These are phyloP conservation scores for Aristolochia contorta DNA, from an alignment of 164 flowering plant species.

Conservation along the genomic window DNA sequence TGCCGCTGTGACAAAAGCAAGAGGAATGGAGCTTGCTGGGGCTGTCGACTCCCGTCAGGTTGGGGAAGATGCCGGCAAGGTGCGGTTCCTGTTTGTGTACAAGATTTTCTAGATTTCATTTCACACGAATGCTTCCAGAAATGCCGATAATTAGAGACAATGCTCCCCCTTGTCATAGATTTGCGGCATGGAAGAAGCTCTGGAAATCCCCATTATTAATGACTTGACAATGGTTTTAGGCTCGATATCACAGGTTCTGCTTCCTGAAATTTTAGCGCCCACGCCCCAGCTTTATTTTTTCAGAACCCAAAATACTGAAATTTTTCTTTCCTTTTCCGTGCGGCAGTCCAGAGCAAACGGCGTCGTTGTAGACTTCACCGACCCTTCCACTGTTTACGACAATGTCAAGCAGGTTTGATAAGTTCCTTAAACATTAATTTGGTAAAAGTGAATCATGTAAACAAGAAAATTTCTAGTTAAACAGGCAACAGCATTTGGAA, in stretches of 20 bases:
- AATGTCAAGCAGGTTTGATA: conserved; percentile 78
- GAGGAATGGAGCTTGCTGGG: conserved; percentile 94
- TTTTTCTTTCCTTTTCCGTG: background rate
- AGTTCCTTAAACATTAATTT: background rate
- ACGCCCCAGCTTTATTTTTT: background rate
- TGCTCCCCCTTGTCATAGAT: conserved; percentile 23
- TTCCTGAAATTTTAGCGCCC: background rate
- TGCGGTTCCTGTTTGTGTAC: conserved; percentile 8
- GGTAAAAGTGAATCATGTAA: no score
- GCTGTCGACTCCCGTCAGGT: conserved; percentile 68
- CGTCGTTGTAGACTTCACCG: conserved; percentile 76
- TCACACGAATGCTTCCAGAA: no score
- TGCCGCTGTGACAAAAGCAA: conserved; percentile 66
- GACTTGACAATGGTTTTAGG: conserved; percentile 86
- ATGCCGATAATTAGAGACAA: no score
- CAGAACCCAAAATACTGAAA: background rate
- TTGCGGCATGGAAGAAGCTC: conserved; percentile 77
- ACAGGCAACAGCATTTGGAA: conserved; percentile 86
- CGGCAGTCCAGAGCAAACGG: conserved; percentile 54
- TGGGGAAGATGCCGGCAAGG: conserved; percentile 83
- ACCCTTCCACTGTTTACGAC: conserved; percentile 73
- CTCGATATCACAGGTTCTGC: conserved; percentile 73
- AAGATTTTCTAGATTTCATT: no score
- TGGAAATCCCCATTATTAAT: conserved; percentile 73
- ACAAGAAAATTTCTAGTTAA: background rate